Base-by-base conservation (phyloP, 805 yeast genomes). In the Starmerella sp. region DNA sequence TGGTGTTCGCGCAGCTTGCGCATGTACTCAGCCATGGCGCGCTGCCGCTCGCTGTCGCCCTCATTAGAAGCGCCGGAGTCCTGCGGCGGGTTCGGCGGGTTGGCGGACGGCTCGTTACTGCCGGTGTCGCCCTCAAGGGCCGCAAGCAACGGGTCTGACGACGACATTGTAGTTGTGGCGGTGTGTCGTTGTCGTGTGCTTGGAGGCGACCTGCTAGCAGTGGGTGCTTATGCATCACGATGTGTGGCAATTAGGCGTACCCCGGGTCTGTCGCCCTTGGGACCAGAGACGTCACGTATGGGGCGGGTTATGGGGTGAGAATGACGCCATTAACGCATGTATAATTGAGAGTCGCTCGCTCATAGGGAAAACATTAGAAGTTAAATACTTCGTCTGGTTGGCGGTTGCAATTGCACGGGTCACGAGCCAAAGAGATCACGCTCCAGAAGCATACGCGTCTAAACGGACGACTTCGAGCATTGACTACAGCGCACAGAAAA, bases 1-100 rank as follows among this genome's bases (percentile, higher is more conserved):
- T 95, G 81, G 71, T 93, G 98, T 65, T 93, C 97, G 63, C 86
- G 75, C 65, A 93, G 77, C 71, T 88, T 90, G 68, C 82, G 83
- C 69, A 88, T 89, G 70, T 87, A 86, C 58, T 82, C 84, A 39
- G 76, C 73, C 58, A 93, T 71, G 14, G 96, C 95, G 61, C 80
- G 78, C 58, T 82, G 83, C 63, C 95, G 81, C 62, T 84, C 95
- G 6, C 80, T 80, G 58, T 84, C 87, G 41, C 72, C 73, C 13
- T 77, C 71, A 30, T 48, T 43, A n/a, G 54, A 15, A 1, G 50
- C 15, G 10, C 22, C 52, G 30, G 55, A 13, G 10, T 17, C 51
- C 28, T 14, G 10, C 39, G 53, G 41, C 37, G 53, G 47, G 28
- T 34, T 41, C 34, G 53, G 39, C 13, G 37, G 41, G 34, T 42